phyloP scores from a whole-genome alignment of 2,329 filamentous ascomycete genomes.

The Xylaria arbuscula region DNA sequence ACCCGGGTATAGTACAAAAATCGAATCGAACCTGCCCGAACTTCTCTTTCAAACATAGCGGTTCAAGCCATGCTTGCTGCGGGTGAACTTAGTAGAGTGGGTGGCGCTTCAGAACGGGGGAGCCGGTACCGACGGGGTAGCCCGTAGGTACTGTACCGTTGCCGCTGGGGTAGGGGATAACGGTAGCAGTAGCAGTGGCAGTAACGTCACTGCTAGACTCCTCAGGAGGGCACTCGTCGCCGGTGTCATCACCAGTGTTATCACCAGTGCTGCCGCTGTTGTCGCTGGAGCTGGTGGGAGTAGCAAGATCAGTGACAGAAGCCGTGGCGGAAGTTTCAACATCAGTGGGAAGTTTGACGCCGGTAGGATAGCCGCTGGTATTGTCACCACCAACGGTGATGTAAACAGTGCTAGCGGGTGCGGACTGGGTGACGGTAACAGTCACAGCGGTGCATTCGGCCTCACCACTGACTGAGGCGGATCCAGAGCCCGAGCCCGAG shows the following conservation, averaged over 20 bases:
- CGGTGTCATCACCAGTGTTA: slow-evolving; percentile 14
- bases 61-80: neutral
- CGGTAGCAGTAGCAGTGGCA: slow-evolving; percentile 49
- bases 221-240: slow-evolving; percentile 41
- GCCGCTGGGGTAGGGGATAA: slow-evolving; percentile 55
- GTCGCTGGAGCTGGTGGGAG: slow-evolving; percentile 23
- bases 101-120: slow-evolving; percentile 28
- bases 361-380: slow-evolving; percentile 31
- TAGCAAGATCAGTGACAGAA: slow-evolving; percentile 8
- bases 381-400: slow-evolving; percentile 41
- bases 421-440: slow-evolving; percentile 49
- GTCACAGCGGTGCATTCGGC: slow-evolving; percentile 45
- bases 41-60: neutral
- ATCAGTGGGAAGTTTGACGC: slow-evolving; percentile 24
- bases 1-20: slow-evolving; percentile 32
- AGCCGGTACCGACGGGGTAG: slow-evolving; percentile 50
- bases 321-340: slow-evolving; percentile 25
- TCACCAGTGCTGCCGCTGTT: slow-evolving; percentile 29
- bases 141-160: slow-evolving; percentile 44
- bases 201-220: slow-evolving; percentile 50
- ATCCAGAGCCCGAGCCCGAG: slow-evolving; percentile 28
- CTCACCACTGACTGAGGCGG: slow-evolving; percentile 33
- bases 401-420: slow-evolving; percentile 49
- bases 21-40: slow-evolving; percentile 18
- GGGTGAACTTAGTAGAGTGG: slow-evolving; percentile 32